Evolutionary conservation across 495 filamentous ascomycete genomes (phyloP).

Genomic region (Sphaerosporella brunnea): DNA sequence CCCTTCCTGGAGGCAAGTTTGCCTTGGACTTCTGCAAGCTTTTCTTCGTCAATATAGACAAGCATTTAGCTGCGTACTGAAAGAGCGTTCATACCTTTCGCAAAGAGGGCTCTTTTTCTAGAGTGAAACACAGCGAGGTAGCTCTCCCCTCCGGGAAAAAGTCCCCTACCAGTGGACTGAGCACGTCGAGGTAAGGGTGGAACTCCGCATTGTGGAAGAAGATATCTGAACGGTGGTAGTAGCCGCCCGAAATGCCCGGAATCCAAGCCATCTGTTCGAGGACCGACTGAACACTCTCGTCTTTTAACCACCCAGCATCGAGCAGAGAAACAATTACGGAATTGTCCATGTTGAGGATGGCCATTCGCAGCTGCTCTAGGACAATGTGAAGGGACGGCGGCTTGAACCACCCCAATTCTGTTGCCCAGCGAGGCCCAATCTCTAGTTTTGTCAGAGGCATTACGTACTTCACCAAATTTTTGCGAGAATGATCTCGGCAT

Average conservation of each 20-base stretch:
- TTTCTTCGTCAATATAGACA: no score
- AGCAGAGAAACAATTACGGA: background rate
- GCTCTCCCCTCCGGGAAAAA: background rate
- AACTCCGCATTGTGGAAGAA: constrained; percentile 9
- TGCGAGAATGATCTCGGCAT: constrained; percentile 8
- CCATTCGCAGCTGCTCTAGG: background rate
- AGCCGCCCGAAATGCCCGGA: constrained; percentile 8
- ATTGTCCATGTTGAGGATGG: background rate
- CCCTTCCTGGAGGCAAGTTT: background rate
- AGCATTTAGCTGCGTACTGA: no score
- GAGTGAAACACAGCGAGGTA: background rate
- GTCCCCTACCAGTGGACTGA: background rate
- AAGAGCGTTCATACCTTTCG: constrained; percentile 17
- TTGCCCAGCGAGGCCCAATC: constrained; percentile 3
- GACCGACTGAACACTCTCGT: background rate
- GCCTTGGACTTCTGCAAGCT: constrained; percentile 19
- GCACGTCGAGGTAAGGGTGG: background rate
- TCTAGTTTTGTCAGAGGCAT: constrained; percentile 12
- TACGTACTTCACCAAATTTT: constrained; percentile 9
- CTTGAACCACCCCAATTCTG: background rate
- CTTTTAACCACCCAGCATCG: background rate
- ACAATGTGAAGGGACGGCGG: background rate
- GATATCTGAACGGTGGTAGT: constrained; percentile 10
- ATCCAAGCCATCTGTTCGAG: constrained; percentile 14
- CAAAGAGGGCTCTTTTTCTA: constrained; percentile 11